Evolutionary conservation across 495 filamentous ascomycete genomes (phyloP).

Genomic region (Talaromyces ruber): DNA sequence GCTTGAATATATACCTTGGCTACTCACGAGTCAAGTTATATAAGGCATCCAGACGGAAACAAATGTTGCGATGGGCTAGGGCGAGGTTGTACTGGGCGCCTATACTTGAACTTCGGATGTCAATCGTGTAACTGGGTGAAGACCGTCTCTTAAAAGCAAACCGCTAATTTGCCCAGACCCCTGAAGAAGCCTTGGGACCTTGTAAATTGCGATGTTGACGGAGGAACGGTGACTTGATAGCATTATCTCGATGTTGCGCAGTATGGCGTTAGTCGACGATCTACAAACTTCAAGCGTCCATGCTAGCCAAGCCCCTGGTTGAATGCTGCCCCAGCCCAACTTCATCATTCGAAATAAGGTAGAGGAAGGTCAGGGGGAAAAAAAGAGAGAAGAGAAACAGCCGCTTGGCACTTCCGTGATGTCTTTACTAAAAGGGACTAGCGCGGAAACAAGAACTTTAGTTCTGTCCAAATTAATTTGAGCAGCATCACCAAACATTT

Average conservation of each 20-base stretch:
- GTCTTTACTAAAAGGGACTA: neutral
- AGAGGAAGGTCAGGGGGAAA: neutral
- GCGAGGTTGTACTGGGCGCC: neutral
- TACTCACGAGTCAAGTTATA: neutral
- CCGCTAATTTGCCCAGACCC: neutral
- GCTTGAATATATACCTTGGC: neutral
- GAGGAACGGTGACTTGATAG: neutral
- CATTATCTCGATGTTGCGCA: neutral
- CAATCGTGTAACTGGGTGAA: neutral
- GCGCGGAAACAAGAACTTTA: neutral
- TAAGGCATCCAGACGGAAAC: neutral
- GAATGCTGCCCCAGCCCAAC: neutral
- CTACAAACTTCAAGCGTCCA: neutral
- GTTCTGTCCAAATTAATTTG: neutral
- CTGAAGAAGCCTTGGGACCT: neutral
- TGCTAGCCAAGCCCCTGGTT: neutral
- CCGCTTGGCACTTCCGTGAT: neutral
- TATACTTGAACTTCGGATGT: neutral
- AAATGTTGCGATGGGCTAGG: neutral
- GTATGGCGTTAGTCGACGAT: neutral
- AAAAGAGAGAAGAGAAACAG: neutral
- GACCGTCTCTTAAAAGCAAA: neutral
- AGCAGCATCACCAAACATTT: neutral
- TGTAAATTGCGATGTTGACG: neutral
- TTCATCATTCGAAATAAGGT: neutral